Base-by-base conservation (phyloP, 257 asterid species). In the Lycium ferocissimum region DNA sequence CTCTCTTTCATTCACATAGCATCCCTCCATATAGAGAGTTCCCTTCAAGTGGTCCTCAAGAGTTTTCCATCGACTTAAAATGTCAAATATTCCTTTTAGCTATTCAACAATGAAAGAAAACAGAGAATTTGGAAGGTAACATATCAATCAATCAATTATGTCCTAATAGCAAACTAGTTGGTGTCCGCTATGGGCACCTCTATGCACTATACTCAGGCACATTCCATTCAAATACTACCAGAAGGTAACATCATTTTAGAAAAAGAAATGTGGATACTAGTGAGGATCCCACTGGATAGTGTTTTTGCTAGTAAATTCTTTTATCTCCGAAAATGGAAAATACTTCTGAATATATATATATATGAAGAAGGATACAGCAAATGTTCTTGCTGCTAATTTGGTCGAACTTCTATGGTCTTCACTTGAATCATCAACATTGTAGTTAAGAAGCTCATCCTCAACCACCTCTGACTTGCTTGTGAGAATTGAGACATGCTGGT, bases 281-380 rank as follows among this genome's bases (percentile, higher is more conserved):
- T 3, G 7, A 33, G 26, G 33, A 59, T 59, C 66, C 26, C 66
- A 59, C 3, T 7, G 33, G 12, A 18, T 54, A 57, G 17, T 73
- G 38, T 45, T 22, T 37, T 49, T 38, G 76, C 12, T 75, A n/a
- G 58, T 56, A 53, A 26, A 76, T 59, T 26, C 35, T 69, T 58
- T 18, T 33, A 22, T 83, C 54, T 56, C 79, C 75, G 51, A 69
- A 58, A 37, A 45, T 7, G 20, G 33, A 80, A 40, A 62, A 40
- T 14, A 71, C 9, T 72, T 65, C 54, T 67, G 59, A 13, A 47
- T 51, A 85, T 13, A 26, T 51, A 85, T 13, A 26, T 26, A 33
- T 67, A 49, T 13, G 15, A 13, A 62, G 58, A 89, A 94, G 98
- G 98, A 96, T 96, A 94, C 99, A 82, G 89, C 89, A 80, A 87